A percentile compares a stretch with the other conserved stretches of the same genome.
phyloP scores from a whole-genome alignment of 2,329 filamentous ascomycete genomes.

The Paecilomyces formosus region DNA sequence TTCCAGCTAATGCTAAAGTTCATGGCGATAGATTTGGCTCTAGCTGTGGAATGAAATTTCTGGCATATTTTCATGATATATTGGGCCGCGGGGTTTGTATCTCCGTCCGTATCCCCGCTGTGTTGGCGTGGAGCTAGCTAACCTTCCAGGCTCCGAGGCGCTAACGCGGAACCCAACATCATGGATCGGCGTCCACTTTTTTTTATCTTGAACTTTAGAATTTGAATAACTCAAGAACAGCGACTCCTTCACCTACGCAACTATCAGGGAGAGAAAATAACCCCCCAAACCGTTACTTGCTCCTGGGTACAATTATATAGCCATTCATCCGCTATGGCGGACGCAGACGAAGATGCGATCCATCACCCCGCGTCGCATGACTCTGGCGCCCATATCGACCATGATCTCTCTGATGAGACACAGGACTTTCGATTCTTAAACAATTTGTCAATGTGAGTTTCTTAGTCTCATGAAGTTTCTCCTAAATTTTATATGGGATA shows the following conservation, averaged over 20 bases:
- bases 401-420: constrained; percentile 66
- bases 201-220: not conserved
- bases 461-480: not conserved
- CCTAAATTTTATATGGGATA: constrained; percentile 24
- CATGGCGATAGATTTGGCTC: not conserved
- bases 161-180: not conserved
- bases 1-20: not conserved
- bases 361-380: constrained; percentile 19
- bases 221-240: not conserved
- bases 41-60: not conserved
- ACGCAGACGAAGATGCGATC: constrained; percentile 37
- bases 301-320: not conserved
- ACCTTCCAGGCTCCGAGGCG: not conserved
- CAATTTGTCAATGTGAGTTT: constrained; percentile 43
- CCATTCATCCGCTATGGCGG: constrained; percentile 25
- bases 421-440: constrained; percentile 78
- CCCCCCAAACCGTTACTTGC: not conserved
- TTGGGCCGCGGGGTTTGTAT: not conserved
- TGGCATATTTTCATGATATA: not conserved
- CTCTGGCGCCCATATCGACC: constrained; percentile 39
- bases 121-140: not conserved
- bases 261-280: not conserved
- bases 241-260: not conserved
- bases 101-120: not conserved
- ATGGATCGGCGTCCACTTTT: not conserved